Evolutionary conservation across 192 early-diverging fungal species (phyloP).

Genomic region (Umbelopsis vinacea): DNA sequence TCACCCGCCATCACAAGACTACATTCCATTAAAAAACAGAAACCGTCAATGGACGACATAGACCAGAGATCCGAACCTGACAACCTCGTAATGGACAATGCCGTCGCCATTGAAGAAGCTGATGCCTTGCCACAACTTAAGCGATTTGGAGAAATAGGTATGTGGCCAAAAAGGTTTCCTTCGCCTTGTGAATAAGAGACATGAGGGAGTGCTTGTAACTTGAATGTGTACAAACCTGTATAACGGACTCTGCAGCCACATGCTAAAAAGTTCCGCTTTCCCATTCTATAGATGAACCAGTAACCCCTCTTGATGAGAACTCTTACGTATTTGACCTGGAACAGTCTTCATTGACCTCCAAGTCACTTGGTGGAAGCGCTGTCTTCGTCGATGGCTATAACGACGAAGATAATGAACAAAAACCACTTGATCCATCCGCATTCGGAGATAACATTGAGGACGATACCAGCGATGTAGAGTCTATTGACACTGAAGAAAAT

Average conservation of each 20-base stretch:
- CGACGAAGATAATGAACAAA: neutral
- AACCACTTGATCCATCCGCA: neutral
- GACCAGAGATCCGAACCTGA: neutral
- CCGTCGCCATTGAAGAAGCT: neutral
- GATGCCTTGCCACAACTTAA: neutral
- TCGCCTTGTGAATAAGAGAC: neutral
- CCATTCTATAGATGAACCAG: neutral
- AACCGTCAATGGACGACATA: neutral
- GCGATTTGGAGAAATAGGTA: slow-evolving; percentile 1
- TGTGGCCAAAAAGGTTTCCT: neutral
- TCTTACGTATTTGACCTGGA: neutral
- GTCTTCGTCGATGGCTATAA: neutral
- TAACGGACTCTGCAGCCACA: neutral
- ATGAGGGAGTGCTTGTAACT: no score
- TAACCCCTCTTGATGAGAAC: neutral
- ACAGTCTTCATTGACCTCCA: neutral
- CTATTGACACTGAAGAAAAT: neutral
- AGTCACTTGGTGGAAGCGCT: neutral
- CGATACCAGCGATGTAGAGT: neutral
- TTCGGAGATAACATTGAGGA: neutral
- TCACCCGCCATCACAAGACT: neutral
- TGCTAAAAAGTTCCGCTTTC: neutral
- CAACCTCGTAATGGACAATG: neutral
- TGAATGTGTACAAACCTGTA: no score
- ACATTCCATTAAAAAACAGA: neutral